Base-by-base conservation (phyloP, 306 rosid genomes). In the Cajanus cajan region DNA sequence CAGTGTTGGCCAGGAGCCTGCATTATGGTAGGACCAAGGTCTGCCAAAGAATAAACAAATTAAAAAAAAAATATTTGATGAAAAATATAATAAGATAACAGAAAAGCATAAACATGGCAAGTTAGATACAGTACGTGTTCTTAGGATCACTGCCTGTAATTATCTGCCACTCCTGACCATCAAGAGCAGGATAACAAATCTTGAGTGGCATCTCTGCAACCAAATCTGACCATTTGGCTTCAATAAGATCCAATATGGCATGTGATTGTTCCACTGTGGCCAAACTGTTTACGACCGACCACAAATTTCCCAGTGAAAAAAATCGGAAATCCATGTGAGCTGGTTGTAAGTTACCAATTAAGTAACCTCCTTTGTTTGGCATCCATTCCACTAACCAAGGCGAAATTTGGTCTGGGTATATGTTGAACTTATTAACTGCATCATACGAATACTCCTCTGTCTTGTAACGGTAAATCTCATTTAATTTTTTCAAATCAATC, bases 321-420 rank as follows among this genome's bases (percentile, higher is more conserved):
- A 91, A 93, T 24, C 96, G 86, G 79, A 93, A 93, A 88, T 93
- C 98, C 98, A 93, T 93, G 84, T 91, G 96, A 75, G 98, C 98
- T n/a, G 98, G 98, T 76, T 91, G 94, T 85, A 93, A 78, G 87
- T 93, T 93, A 78, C 98, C 98, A 66, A 88, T 89, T 21, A 93
- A 86, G 82, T 93, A 91, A 31, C 98, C 97, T 62, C 97, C 97
- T 83, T 78, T 87, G 72, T 68, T 85, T 10, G 93, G 97, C 89
- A 93, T 93, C 97, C 97, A 93, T 70, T 93, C 98, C 51, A 89
- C 97, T 79, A 93, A 74, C 98, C 98, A 91, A 16, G 97, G 89
- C 69, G 90, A 44, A 62, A 93, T 91, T 84, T 89, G 94, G 62
- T 93, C 98, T 0, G 98, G 94, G 80, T 88, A 91, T 69, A 93